These are phyloP conservation scores for Sugiyamaella japonica DNA, from an alignment of 1,139 yeast species.

Conservation along the genomic window DNA sequence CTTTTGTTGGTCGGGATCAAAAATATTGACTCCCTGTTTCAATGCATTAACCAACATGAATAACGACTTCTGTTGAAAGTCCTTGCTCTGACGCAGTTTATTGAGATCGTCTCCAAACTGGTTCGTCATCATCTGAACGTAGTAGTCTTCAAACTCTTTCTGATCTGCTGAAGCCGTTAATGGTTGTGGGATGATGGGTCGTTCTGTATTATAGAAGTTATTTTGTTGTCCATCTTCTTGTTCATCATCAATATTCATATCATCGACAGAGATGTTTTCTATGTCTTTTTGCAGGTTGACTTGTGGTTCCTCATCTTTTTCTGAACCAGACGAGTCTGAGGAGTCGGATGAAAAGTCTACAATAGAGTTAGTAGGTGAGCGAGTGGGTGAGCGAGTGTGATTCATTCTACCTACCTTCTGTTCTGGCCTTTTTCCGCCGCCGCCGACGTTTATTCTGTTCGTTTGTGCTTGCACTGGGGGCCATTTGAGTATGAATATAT, in stretches of 20 bases:
- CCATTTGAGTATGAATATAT: conserved; percentile 13
- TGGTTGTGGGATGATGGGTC: conserved; percentile 24
- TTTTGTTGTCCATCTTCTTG: conserved; percentile 3
- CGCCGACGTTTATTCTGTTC: conserved; percentile 28
- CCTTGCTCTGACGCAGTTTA: conserved; percentile 41
- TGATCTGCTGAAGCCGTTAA: conserved; percentile 23
- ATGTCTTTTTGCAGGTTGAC: conserved; percentile 19
- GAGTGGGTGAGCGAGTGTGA: not conserved
- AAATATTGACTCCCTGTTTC: conserved; percentile 43
- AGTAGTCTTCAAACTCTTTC: conserved; percentile 36
- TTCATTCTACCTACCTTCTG: conserved; percentile 32
- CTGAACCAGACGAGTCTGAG: conserved; percentile 20
- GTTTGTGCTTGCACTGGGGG: conserved; percentile 15
- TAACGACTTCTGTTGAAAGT: conserved; percentile 40
- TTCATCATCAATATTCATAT: conserved; percentile 24
- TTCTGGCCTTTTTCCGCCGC: conserved; percentile 38
- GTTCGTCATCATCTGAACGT: conserved; percentile 38
- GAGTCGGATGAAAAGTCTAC: conserved; percentile 37
- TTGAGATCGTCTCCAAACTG: conserved; percentile 44
- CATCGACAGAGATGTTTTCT: conserved; percentile 17
- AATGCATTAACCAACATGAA: conserved; percentile 41
- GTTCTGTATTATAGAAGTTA: conserved; percentile 8
- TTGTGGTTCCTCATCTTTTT: conserved; percentile 20
- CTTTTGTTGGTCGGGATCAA: conserved; percentile 38
- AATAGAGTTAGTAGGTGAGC: conserved; percentile 6